Evolutionary conservation across 345 rosid species (phyloP), one percentile per base, ranked within the genome.

Genomic region (Brassica cretica): DNA sequence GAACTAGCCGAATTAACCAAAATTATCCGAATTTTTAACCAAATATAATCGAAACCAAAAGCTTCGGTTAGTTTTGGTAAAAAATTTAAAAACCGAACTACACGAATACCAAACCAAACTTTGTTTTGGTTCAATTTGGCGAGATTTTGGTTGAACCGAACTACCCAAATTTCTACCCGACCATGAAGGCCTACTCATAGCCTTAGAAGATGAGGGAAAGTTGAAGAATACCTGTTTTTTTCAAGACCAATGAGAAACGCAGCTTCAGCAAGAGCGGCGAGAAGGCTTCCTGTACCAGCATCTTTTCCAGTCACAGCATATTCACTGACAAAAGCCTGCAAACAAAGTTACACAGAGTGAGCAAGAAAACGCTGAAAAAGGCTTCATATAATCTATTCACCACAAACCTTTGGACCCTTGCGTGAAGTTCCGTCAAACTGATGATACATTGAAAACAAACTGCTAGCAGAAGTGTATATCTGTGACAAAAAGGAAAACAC

Each of bases 251-350:
- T 86, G 73, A 93, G 94, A 82, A 93, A 93, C 2, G 83, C 98
- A 68, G 96, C 98, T 84, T 93, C 99, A 66, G 89, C 99, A 68
- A 95, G 93, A 63, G 88, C 91, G 2, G 99, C 99, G 59, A 90
- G 87, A 68, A 93, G 91, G 81, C 90, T 95, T 82, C 98, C 98
- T 9, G 81, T 86, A 69, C 98, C 99, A 37, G 96, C 98, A 81
- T 93, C 99, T 66, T 86, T 82, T 65, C 91, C 93, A 5, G 87
- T 88, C 73, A 96, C 99, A 35, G 96, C 99, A 85, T 96, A 96
- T 80, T 96, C 97, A 63, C 99, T 96, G 30, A 91, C 94, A 80
- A 96, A 96, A 74, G 94, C 99, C 99, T 95, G 84, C 70, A 64
- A 8, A 18, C 15, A 63, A 62, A 46, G 12, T 41, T 55, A 65